Percentiles rank a stretch among this genome's conserved stretches.
phyloP scores from a whole-genome alignment of 768 basidiomycete genomes.

The Leccinellum rugosiceps region DNA sequence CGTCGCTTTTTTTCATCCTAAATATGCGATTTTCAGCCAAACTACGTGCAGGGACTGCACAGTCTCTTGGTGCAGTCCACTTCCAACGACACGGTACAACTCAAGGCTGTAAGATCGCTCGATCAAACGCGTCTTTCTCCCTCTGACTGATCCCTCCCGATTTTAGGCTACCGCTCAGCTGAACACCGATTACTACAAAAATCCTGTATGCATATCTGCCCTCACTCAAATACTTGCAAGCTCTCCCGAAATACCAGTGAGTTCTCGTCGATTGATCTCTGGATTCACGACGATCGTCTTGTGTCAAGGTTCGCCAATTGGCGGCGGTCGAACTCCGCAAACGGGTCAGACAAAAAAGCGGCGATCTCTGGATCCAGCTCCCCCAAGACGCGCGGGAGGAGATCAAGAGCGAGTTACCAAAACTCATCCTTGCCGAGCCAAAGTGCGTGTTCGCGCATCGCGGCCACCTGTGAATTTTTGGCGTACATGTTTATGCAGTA shows the following conservation, averaged over 20 bases:
- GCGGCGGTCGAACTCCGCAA: slow-evolving; percentile 97
- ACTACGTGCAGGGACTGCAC: slow-evolving; percentile 79
- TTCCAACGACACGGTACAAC: slow-evolving; percentile 75
- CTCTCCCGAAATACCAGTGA: slow-evolving; percentile 79
- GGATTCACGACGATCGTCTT: slow-evolving; percentile 4
- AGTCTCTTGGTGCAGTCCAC: slow-evolving; percentile 81
- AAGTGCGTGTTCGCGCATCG: slow-evolving; percentile 48
- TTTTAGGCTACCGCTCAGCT: slow-evolving; percentile 84
- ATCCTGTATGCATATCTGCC: slow-evolving; percentile 85
- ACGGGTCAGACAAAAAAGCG: slow-evolving; percentile 77
- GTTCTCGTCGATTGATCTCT: slow-evolving; percentile 32
- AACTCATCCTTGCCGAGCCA: slow-evolving; percentile 72
- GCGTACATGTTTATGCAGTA: slow-evolving; percentile 42
- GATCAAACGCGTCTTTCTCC: slow-evolving; percentile 26
- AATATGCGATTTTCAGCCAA: slow-evolving; percentile 42
- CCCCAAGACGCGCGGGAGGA: slow-evolving; percentile 65
- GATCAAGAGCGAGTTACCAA: slow-evolving; percentile 82
- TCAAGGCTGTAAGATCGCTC: slow-evolving; percentile 74
- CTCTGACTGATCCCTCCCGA: slow-evolving; percentile 8
- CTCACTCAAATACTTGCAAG: slow-evolving; percentile 83
- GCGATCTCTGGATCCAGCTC: slow-evolving; percentile 77
- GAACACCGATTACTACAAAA: slow-evolving; percentile 92
- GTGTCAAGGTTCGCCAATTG: slow-evolving; percentile 83
- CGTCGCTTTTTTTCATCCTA: not conserved
- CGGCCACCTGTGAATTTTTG: not conserved